A percentile compares a stretch with the other conserved stretches of the same genome.
phyloP scores from a whole-genome alignment of 139 green algal species.

The Prasinococcaceae sp. region DNA sequence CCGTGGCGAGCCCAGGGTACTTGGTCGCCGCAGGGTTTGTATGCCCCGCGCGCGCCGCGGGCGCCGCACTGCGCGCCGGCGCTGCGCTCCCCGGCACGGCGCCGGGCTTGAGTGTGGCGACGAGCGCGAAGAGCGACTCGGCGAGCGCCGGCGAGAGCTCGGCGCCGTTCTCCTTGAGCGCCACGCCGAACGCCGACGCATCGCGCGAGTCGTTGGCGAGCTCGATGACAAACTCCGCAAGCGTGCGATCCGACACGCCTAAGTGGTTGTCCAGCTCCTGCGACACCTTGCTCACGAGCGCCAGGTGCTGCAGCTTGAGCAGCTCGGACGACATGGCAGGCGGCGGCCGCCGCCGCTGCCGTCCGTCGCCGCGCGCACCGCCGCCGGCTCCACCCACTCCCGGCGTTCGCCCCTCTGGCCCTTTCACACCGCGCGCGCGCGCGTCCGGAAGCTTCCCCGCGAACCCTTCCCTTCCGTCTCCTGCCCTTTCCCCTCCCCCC shows the following conservation, averaged over 20 bases:
- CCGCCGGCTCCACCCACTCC: no score
- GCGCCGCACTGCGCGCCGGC: no score
- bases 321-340: no score
- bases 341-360: no score
- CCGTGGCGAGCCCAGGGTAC: slow-evolving; percentile 48
- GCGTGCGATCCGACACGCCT: slow-evolving; percentile 81
- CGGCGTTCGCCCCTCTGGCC: no score
- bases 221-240: slow-evolving; percentile 93
- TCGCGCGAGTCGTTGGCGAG: slow-evolving; percentile 30
- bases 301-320: slow-evolving; percentile 68
- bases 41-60: not conserved
- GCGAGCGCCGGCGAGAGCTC: slow-evolving; percentile 66
- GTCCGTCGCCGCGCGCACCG: no score
- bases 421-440: no score
- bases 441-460: no score
- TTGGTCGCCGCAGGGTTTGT: not conserved
- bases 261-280: slow-evolving; percentile 85
- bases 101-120: slow-evolving; percentile 36
- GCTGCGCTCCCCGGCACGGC: no score
- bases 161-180: slow-evolving; percentile 49
- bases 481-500: no score
- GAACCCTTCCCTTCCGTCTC: no score
- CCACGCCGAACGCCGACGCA: slow-evolving; percentile 19
- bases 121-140: slow-evolving; percentile 74
- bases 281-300: slow-evolving; percentile 81